Conservation (phyloP, 345 rosid species). For the Anacardium occidentale region DNA sequence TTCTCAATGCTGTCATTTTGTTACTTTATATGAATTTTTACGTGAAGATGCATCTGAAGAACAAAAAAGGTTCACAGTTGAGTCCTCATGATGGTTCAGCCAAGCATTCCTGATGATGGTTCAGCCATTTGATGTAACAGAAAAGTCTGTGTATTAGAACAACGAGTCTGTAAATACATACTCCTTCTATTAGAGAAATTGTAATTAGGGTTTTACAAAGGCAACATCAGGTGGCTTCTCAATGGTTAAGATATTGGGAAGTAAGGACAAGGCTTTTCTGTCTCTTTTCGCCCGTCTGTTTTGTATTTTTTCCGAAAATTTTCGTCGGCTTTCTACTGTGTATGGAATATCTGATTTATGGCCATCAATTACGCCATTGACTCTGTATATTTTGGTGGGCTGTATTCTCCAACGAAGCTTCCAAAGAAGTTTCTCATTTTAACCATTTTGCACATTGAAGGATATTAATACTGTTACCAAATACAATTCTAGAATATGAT, state of each 20-base stretch:
- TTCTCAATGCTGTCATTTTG: slow-evolving; percentile 63
- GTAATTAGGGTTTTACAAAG: neutral
- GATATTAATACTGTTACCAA: too few relatives aligned
- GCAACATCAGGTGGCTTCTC: neutral
- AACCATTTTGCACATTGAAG: too few relatives aligned
- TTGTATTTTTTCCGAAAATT: neutral
- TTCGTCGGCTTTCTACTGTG: too few relatives aligned
- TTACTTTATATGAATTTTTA: slow-evolving; percentile 63
- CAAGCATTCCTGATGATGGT: too few relatives aligned
- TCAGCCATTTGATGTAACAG: too few relatives aligned
- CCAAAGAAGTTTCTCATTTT: too few relatives aligned
- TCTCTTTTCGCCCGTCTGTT: neutral
- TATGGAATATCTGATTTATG: too few relatives aligned
- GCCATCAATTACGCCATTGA: too few relatives aligned
- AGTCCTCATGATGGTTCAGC: slow-evolving; percentile 14
- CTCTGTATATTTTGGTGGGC: too few relatives aligned
- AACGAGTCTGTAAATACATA: neutral
- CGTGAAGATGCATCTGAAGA: slow-evolving; percentile 38
- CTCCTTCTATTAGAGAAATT: neutral
- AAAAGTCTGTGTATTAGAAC: neutral
- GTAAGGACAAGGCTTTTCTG: neutral
- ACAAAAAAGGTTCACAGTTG: neutral
- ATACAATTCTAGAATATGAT: too few relatives aligned
- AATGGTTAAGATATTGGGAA: neutral
- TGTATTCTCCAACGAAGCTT: too few relatives aligned